Base-by-base conservation (phyloP, 164 flowering plant species). In the Stephania cephalantha region DNA sequence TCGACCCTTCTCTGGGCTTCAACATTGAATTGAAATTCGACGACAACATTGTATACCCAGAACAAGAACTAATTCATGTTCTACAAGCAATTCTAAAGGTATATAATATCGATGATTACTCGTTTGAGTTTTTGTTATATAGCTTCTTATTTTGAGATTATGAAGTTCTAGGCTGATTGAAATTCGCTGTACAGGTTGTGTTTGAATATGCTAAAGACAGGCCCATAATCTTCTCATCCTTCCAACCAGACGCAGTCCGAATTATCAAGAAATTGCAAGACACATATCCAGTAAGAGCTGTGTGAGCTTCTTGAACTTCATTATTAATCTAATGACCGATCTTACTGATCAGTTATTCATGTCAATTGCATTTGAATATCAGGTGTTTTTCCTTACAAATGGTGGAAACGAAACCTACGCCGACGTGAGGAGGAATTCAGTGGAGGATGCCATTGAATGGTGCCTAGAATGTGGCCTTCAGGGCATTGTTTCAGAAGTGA, bases 21-120 rank as follows among this genome's bases (percentile, higher is more conserved):
- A 96, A 94, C 76, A 86, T 94, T 22, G 99, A 96, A 77, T 67
- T 96, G 76, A 96, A 96, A 66, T 91, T 96, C 46, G 98, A 96
- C 66, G 99, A 96, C 71, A 25, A 85, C 76, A 72, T 88, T 42
- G 86, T 83, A 15, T 95, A 94, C 72, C 61, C 80, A 9, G 84
- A 85, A 11, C 87, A 87, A 0, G 66, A 86, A 58, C 88, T 96
- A 30, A 69, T 48, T 67, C 84, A 75, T 68, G 84, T 81, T 30
- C 91, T 96, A 71, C 83, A 85, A 81, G 65, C 83, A 20, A 85
- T 92, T 76, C 73, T 93, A 71, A 70, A 80, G 87, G 95, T 88
- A 74, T 46, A n/a, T 55, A 12, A 12, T 55, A 12, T 17, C n/a
- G 5, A 12, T 55, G 63, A 9, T 55, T 12, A 4, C 17, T 1